Evolutionary conservation across 75 land plant species (phyloP).

Genomic region (Isoetes taiwanensis): DNA sequence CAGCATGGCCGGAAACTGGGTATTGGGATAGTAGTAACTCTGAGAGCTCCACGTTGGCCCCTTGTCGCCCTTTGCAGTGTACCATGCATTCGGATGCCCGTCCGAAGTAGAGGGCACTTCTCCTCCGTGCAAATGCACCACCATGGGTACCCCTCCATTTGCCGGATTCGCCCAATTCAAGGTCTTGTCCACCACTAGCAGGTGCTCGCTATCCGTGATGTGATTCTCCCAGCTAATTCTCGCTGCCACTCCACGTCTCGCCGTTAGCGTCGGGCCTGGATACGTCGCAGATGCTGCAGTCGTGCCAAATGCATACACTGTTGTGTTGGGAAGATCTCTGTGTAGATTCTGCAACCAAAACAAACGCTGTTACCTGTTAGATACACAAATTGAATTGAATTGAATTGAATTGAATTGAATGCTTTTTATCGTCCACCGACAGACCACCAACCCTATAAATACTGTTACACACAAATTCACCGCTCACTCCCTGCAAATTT

Average conservation of each 20-base stretch:
- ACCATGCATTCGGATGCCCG: conserved; percentile 62
- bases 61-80: conserved; percentile 27
- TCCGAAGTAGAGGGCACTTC: conserved; percentile 39
- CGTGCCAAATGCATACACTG: conserved; percentile 21
- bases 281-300: conserved; percentile 9
- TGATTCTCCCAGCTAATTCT: conserved; percentile 12
- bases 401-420: too few species aligned
- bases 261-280: conserved; percentile 16
- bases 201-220: conserved; percentile 28
- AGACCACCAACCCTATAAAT: too few species aligned
- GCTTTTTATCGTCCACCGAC: too few species aligned
- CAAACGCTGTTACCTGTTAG: too few species aligned
- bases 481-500: too few species aligned
- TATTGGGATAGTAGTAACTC: conserved; percentile 15
- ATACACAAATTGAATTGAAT: too few species aligned
- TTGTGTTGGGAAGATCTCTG: conserved; percentile 25
- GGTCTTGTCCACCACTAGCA: conserved; percentile 56
- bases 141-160: conserved; percentile 63
- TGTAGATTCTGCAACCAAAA: conserved; percentile 40
- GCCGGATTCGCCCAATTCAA: conserved; percentile 36
- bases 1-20: conserved; percentile 35
- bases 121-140: conserved; percentile 73
- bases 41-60: conserved; percentile 27
- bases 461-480: too few species aligned
- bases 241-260: neutral